Base-by-base conservation (phyloP, 2,329 filamentous ascomycete species). In the Arthrobotrys pseudoclavata region DNA sequence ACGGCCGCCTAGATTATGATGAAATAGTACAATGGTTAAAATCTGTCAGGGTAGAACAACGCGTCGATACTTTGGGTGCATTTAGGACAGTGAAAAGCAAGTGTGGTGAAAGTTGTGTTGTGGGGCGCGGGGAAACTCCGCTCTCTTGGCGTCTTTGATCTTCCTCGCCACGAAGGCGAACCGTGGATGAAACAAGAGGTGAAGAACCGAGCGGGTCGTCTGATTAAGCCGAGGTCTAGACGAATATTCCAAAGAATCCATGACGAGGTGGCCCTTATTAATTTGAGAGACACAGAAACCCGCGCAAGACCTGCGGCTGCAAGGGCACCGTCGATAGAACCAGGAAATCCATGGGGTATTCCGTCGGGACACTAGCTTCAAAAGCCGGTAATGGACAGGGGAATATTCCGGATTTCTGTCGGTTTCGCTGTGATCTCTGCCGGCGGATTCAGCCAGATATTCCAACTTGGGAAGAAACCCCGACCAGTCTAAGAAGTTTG, bases 391-490 rank as follows among this genome's bases (percentile, higher is more conserved):
- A 5, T 15, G 4, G 13, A 26, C 55, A 60, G 34, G 55, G 34
- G n/a, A 26, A 60, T 60, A 60, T 42, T 60, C 55, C 55, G 55
- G 24, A 3, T 18, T 42, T 24, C 22, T 34, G 6, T 37, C 52
- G 52, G 52, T 57, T 57, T n/a, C 18, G 29, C n/a, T 57, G 29
- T 57, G 29, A 9, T 37, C 31, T 26, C 9, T 57, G 52, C 52
- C 52, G 52, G 29, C 9, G n/a, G 55, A 60, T 60, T 60, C 31
- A 60, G 55, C 55, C 55, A 60, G 31, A 60, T n/a, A 10, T 42
- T n/a, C 34, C 55, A 22, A 9, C 18, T 26, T 60, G 3, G 55
- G 55, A 60, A 60, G 34, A 42, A 60, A 60, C 12, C 13, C 55
- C 34, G 55, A 60, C 22, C 20, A 26, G 2, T 29, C 55, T n/a